Conservation (phyloP, 257 asterid species). For the Solanum corneliomulleri region DNA sequence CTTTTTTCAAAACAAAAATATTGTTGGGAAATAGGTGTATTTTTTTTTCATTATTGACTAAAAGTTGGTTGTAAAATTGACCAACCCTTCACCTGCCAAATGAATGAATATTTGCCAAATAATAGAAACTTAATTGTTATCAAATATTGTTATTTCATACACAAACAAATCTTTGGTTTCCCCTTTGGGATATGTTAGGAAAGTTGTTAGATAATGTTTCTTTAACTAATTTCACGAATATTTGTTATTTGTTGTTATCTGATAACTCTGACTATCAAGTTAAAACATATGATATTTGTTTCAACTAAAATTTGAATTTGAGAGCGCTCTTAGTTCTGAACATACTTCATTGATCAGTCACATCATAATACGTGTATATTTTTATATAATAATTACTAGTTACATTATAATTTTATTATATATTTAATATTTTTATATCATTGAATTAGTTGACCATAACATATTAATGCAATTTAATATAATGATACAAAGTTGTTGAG, state of each 20-base stretch:
- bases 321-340: neutral
- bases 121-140: neutral
- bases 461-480: neutral
- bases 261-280: accelerated
- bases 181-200: neutral
- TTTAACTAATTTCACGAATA: neutral
- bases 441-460: neutral
- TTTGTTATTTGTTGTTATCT: accelerated
- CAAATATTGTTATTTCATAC: neutral
- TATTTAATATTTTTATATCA: neutral
- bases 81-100: neutral
- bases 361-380: too few species aligned
- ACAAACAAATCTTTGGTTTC: neutral
- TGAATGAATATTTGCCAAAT: neutral
- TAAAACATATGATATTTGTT: too few species aligned
- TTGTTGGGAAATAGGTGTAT: neutral
- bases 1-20: neutral
- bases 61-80: neutral
- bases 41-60: neutral
- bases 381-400: too few species aligned
- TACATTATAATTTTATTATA: neutral
- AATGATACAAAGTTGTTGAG: neutral
- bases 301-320: neutral
- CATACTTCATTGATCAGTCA: accelerated
- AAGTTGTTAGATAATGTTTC: neutral